Conservation (phyloP, 2,329 filamentous ascomycete species). For the Neurospora sp. region DNA sequence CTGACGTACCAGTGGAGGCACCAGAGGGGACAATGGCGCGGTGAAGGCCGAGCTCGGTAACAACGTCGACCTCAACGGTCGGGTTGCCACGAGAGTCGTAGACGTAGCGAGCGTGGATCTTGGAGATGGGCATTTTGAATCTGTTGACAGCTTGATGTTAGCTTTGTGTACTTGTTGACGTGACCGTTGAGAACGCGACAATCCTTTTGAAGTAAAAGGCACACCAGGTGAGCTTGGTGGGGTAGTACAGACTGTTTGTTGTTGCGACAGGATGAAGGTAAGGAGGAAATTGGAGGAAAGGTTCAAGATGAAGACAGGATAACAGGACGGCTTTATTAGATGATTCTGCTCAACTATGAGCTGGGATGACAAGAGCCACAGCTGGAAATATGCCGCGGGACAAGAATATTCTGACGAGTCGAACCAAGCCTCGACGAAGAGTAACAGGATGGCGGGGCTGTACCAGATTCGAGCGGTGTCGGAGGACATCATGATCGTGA, state of each 20-base stretch:
- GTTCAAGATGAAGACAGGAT: neutral
- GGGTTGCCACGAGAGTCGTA: conserved; percentile 99
- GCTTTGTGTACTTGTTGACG: neutral
- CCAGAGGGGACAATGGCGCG: conserved; percentile 95
- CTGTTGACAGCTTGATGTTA: conserved; percentile 6
- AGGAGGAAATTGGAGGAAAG: neutral
- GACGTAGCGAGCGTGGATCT: conserved; percentile 87
- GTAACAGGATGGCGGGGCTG: neutral
- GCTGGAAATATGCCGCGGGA: neutral
- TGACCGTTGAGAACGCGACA: neutral
- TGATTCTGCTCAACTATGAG: neutral
- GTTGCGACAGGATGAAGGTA: neutral
- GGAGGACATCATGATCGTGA: neutral
- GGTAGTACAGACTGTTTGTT: neutral
- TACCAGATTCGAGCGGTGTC: neutral
- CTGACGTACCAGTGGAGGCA: conserved; percentile 74
- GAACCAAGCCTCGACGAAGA: neutral
- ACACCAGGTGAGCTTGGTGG: neutral
- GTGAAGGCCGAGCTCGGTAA: conserved; percentile 93
- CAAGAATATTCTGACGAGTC: neutral
- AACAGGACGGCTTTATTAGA: neutral
- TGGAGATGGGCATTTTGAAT: conserved; percentile 74
- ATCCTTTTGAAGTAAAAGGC: neutral
- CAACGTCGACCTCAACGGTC: conserved; percentile 95
- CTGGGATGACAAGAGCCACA: neutral